Evolutionary conservation across 2,329 filamentous ascomycete species (phyloP).

Genomic region (Colletotrichum higginsianum): DNA sequence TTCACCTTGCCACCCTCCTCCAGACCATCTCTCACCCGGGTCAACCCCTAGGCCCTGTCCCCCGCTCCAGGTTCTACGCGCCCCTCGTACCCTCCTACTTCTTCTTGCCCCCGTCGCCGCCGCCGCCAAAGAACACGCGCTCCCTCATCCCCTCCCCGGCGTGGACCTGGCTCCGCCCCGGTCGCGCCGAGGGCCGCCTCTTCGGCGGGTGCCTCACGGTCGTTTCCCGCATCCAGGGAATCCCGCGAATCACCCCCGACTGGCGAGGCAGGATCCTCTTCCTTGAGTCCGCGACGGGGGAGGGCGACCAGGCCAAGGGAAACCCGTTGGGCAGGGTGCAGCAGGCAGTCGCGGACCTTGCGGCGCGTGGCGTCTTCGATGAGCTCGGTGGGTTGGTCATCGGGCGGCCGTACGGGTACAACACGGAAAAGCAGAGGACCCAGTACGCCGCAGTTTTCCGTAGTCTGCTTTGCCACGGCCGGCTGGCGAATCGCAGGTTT

Average conservation of each 20-base stretch:
- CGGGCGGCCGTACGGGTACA: constrained; percentile 59
- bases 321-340: constrained; percentile 50
- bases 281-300: constrained; percentile 57
- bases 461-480: constrained; percentile 54
- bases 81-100: constrained; percentile 47
- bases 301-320: constrained; percentile 45
- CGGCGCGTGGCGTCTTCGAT: constrained; percentile 59
- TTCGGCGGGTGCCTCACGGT: constrained; percentile 60
- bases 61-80: constrained; percentile 51
- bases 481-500: constrained; percentile 49
- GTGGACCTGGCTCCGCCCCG: constrained; percentile 57
- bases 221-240: constrained; percentile 54
- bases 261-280: constrained; percentile 58
- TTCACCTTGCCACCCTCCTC: constrained; percentile 52
- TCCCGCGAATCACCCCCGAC: constrained; percentile 52
- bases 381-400: constrained; percentile 58
- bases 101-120: constrained; percentile 43
- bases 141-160: constrained; percentile 48
- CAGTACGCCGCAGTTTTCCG: constrained; percentile 51
- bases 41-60: constrained; percentile 50
- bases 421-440: constrained; percentile 48
- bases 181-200: constrained; percentile 57
- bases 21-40: constrained; percentile 46
- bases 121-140: constrained; percentile 42
- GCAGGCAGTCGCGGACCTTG: constrained; percentile 57